A percentile compares a stretch with the other conserved stretches of the same genome.
These are phyloP conservation scores for Rubia tinctorum DNA, from an alignment of 305 asterid genomes.

Conservation along the genomic window DNA sequence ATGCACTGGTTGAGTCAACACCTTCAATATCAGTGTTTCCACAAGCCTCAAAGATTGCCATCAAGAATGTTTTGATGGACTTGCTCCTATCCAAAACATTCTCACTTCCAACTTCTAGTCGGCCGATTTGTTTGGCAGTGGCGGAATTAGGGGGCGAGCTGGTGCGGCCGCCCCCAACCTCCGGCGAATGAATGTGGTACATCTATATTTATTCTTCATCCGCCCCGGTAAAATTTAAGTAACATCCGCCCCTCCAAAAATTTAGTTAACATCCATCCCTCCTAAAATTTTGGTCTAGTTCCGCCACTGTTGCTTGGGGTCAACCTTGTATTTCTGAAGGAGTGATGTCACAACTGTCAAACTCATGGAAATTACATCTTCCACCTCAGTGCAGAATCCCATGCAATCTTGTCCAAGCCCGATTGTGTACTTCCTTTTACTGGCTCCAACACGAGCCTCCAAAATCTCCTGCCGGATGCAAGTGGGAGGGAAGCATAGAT, in stretches of 20 bases:
- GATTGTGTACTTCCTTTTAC: constrained; percentile 98
- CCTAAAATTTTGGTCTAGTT: too few relatives aligned
- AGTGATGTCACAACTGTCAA: constrained; percentile 93
- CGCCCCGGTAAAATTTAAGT: too few relatives aligned
- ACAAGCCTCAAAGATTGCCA: constrained; percentile 91
- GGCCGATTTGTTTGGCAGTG: constrained; percentile 72
- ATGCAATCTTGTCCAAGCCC: constrained; percentile 99
- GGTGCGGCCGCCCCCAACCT: too few relatives aligned
- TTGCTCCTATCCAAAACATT: constrained; percentile 98
- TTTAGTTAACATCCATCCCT: too few relatives aligned
- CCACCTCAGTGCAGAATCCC: constrained; percentile 94
- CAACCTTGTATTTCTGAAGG: constrained; percentile 76
- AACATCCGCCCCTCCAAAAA: too few relatives aligned
- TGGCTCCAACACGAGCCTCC: constrained; percentile 98
- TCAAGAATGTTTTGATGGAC: constrained; percentile 96
- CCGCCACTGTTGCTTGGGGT: constrained; percentile 81
- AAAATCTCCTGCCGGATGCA: constrained; percentile 92
- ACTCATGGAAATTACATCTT: constrained; percentile 98
- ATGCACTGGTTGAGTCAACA: constrained; percentile 95
- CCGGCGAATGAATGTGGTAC: too few relatives aligned
- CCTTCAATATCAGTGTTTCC: constrained; percentile 99
- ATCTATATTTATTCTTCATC: too few relatives aligned
- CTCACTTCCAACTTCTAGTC: constrained; percentile 99
- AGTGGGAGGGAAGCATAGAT: constrained; percentile 92
- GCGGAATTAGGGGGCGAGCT: too few relatives aligned